Base-by-base conservation (phyloP, 2,329 filamentous ascomycete species). In the Pseudogymnoascus sp. region DNA sequence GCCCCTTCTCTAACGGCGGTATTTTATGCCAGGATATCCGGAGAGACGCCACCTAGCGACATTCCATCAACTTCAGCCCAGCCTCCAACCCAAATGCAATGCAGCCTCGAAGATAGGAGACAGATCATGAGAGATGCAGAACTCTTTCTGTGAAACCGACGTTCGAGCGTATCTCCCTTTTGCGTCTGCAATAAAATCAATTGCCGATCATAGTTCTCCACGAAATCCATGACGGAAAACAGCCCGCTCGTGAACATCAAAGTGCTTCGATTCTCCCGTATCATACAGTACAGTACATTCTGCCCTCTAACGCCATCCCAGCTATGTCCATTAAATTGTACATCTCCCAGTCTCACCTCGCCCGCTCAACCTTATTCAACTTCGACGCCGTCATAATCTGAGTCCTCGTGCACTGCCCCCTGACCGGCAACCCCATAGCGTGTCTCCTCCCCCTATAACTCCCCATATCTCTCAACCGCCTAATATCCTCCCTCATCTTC, bases 351-450 rank as follows among this genome's bases (percentile, higher is more conserved):
- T 3, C 60, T 73, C 69, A 80, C 62, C 76, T 76, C 62, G 67
- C 69, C 64, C 82, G 78, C 66, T 86, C 79, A 44, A 86, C 71
- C 67, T 73, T 77, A 75, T 89, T 89, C 73, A 89, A 76, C 73
- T 82, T 87, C 74, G 79, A 82, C 56, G 85, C 80, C 26, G 80
- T 86, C 67, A 77, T 73, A 67, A 81, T 87, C 76, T 89, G 93
- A 73, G 80, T 90, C 74, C 90, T 87, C 65, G 95, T 97, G 70
- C 83, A 85, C 78, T 99, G 95, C 69, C 95, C 95, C 69, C 95
- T 84, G 62, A 95, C 93, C 3, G 95, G 95, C 78, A 97, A 77
- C 65, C 88, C 86, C 88, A 97, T 93, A 64, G 93, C 93, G 80
- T 99, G 95, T 68, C 95, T 81, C 75, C 90, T 87, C 68, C 95